These are phyloP conservation scores for Pelargonium nanum DNA, from an alignment of 345 rosid species.

Conservation along the genomic window DNA sequence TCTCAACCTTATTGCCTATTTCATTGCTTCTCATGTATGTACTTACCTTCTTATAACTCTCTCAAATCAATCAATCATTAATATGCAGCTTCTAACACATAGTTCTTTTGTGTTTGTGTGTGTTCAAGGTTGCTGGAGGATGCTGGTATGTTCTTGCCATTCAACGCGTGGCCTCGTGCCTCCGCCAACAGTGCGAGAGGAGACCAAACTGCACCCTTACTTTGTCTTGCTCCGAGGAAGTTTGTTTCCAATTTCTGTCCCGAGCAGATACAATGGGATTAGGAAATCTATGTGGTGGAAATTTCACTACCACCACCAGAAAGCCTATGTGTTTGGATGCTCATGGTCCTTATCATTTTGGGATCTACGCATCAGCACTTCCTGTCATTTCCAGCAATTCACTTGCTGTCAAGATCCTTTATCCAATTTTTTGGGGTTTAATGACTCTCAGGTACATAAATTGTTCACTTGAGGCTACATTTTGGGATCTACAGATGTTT, in stretches of 20 bases:
- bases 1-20: constrained; percentile 81
- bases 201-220: constrained; percentile 34
- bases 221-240: constrained; percentile 55
- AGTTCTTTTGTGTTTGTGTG: neutral
- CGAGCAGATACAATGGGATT: constrained; percentile 15
- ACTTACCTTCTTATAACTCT: neutral
- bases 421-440: constrained; percentile 90
- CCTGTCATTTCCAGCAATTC: constrained; percentile 84
- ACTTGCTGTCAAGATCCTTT: constrained; percentile 61
- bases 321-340: constrained; percentile 58
- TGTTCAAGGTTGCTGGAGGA: constrained; percentile 66
- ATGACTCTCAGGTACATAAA: constrained; percentile 66
- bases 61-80: too few species aligned
- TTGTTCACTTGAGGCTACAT: too few species aligned
- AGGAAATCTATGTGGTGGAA: constrained; percentile 46
- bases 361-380: constrained; percentile 67
- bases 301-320: constrained; percentile 27
- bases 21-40: constrained; percentile 83
- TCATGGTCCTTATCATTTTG: constrained; percentile 53
- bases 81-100: too few species aligned
- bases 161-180: constrained; percentile 70
- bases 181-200: constrained; percentile 50
- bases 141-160: constrained; percentile 90
- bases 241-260: constrained; percentile 40
- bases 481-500: neutral